These are phyloP conservation scores for Amanita molliuscula DNA, from an alignment of 768 basidiomycete species.

Conservation along the genomic window DNA sequence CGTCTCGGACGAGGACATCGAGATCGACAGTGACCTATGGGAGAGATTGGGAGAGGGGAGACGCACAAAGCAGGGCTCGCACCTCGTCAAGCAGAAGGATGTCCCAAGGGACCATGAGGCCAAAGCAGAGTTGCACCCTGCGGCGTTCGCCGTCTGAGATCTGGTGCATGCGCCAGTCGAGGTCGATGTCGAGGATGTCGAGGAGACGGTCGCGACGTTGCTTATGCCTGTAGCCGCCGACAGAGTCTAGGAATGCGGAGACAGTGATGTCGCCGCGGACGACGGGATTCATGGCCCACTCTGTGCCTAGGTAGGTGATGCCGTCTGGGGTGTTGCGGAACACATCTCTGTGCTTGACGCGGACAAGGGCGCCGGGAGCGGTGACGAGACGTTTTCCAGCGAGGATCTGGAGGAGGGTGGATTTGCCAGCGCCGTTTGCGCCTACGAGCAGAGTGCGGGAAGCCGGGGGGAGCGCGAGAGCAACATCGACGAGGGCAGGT, in stretches of 20 bases:
- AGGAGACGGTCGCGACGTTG: constrained; percentile 77
- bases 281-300: constrained; percentile 98
- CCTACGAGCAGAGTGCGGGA: constrained; percentile 64
- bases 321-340: constrained; percentile 80
- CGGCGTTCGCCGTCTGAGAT: constrained; percentile 96
- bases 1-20: constrained; percentile 89
- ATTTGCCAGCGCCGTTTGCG: constrained; percentile 60
- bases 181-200: constrained; percentile 88
- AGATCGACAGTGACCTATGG: constrained; percentile 89
- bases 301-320: constrained; percentile 85
- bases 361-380: constrained; percentile 39
- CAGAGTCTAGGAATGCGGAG: constrained; percentile 90
- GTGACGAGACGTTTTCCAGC: constrained; percentile 84
- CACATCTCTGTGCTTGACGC: constrained; percentile 75
- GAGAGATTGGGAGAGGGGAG: neutral
- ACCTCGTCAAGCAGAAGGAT: constrained; percentile 93
- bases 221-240: constrained; percentile 93
- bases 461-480: constrained; percentile 58
- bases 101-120: constrained; percentile 92
- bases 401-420: constrained; percentile 88
- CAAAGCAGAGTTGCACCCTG: constrained; percentile 87
- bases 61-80: constrained; percentile 6
- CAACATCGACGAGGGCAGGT: constrained; percentile 55
- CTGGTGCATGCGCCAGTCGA: constrained; percentile 93
- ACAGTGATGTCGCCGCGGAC: constrained; percentile 90